A percentile compares a stretch with the other conserved stretches of the same genome.
Evolutionary conservation across 495 filamentous ascomycete species (phyloP).

Genomic region (Aspergillus taichungensis): DNA sequence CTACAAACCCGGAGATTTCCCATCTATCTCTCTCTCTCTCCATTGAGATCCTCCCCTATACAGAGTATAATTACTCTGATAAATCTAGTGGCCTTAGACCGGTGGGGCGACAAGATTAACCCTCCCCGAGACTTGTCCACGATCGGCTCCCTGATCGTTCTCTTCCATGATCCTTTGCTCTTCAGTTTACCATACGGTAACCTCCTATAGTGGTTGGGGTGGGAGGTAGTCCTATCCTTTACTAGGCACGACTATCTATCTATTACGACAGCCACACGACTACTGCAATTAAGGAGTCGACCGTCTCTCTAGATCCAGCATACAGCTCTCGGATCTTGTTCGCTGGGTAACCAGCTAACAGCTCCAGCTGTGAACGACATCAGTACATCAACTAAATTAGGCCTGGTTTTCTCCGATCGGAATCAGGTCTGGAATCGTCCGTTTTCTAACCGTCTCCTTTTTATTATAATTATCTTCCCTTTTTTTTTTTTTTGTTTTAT

Average conservation of each 20-base stretch:
- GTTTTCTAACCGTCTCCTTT: neutral
- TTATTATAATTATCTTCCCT: neutral
- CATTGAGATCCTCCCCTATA: neutral
- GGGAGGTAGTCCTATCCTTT: neutral
- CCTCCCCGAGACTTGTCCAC: no score
- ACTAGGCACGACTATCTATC: neutral
- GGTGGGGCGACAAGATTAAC: no score
- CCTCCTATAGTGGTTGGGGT: neutral
- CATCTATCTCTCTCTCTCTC: neutral
- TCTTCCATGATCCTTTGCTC: no score
- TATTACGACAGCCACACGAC: neutral
- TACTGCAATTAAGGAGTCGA: neutral
- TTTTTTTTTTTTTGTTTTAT: constrained; percentile 2
- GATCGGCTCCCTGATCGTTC: no score
- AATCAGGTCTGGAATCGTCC: neutral
- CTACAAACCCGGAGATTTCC: no score
- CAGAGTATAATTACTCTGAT: neutral
- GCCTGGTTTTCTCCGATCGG: neutral
- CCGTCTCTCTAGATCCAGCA: constrained; percentile 9
- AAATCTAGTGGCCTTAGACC: no score
- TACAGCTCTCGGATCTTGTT: constrained; percentile 12
- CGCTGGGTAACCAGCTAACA: constrained; percentile 14
- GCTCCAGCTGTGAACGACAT: neutral
- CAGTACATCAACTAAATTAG: neutral
- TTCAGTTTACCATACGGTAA: neutral